Percentiles rank a stretch among this genome's conserved stretches.
Conservation (phyloP, 176 grass and related monocot genomes). For the Themeda triandra region DNA sequence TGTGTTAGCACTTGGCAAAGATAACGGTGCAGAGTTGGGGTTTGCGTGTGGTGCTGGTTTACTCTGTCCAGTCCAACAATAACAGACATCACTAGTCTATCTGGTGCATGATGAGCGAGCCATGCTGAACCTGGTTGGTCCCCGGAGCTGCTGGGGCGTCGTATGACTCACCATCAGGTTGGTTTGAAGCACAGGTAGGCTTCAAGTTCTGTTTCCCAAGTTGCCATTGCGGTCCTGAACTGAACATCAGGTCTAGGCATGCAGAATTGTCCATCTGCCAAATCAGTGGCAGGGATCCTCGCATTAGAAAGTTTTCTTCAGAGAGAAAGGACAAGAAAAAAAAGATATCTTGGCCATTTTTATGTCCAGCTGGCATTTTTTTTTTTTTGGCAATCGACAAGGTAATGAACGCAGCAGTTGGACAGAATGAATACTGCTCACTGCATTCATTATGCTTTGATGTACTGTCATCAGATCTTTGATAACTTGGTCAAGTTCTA, state of each 20-base stretch:
- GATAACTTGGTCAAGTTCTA: not conserved
- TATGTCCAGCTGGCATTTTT: not conserved
- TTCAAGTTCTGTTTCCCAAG: not conserved
- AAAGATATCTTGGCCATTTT: not conserved
- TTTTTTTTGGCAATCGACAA: not conserved
- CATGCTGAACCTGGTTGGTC: not conserved
- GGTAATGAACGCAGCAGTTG: not conserved
- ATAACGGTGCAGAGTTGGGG: conserved; percentile 14
- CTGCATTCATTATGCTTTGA: not conserved
- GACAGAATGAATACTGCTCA: not conserved
- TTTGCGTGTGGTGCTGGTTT: conserved; percentile 18
- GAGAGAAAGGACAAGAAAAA: not conserved
- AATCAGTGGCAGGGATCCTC: not conserved
- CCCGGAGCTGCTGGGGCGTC: not conserved
- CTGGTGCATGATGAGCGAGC: conserved; percentile 2
- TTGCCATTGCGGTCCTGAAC: conserved; percentile 10
- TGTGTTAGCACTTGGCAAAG: conserved; percentile 14
- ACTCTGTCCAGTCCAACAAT: conserved; percentile 7
- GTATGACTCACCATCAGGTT: not conserved
- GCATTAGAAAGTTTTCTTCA: not conserved
- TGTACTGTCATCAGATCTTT: not conserved
- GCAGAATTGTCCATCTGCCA: not conserved
- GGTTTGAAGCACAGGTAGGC: not conserved
- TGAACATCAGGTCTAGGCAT: not conserved
- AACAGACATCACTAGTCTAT: not conserved